Base-by-base conservation (phyloP, 202 grass and related monocot species). In the Digitaria exilis region DNA sequence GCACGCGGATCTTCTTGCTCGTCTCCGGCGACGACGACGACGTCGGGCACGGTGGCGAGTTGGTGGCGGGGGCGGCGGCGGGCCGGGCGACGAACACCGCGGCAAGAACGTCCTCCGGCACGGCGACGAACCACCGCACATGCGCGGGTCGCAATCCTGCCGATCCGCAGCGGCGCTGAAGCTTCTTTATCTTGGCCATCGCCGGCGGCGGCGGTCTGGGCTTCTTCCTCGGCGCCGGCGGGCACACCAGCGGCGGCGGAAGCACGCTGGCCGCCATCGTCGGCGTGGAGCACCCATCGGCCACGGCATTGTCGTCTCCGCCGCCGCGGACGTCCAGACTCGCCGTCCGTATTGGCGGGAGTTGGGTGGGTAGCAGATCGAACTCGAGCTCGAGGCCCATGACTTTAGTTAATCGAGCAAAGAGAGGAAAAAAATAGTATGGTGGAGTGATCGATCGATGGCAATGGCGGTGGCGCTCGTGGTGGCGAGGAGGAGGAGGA, bases 171-270 rank as follows among this genome's bases (percentile, higher is more conserved):
- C 18, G 25, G 4, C 39, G 29, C 22, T 71, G 65, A 44, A 13
- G 60, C 65, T 66, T 82, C 76, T 30, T 87, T 61, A 61, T 61
- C 78, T 70, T 83, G 15, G 39, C n/a, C n/a, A n/a, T 32, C 4
- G 25, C 57, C 25, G 57, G 4, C 11, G 57, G 24, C 50, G 77
- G 81, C 81, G 77, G 81, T 77, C 68, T 72, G 4, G 84, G 87
- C 54, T 93, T 93, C 54, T 93, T 93, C 73, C 68, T 87, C 30
- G 91, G 91, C n/a, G 91, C 76, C 11, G 87, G 87, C 2, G 91
- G 91, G 73, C 84, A 87, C 52, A 78, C 16, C 0, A 48, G 8
- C 14, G 84, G 71, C 24, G 35, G 19, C 29, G n/a, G 71, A 51
- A 83, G 52, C 19, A 59, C 37, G 42, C 17, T 78, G 6, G 69